Base-by-base conservation (phyloP, 495 filamentous ascomycete species). In the Penicillium diatomitis region DNA sequence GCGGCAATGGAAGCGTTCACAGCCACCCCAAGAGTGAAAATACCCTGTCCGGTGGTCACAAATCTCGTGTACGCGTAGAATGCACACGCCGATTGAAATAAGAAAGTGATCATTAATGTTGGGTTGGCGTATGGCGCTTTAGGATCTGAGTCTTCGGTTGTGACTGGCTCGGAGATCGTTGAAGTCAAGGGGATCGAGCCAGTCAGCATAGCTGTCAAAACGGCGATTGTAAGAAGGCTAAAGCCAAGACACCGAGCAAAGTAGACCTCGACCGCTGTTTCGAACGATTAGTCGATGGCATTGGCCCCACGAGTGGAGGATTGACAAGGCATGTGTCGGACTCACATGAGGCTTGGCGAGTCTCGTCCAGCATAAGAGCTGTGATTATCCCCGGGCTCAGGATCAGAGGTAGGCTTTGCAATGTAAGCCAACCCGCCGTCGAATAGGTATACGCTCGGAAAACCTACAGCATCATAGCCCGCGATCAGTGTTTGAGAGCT, bases 121-220 rank as follows among this genome's bases (percentile, higher is more conserved):
- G 88, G 80, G 7, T 81, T 58, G 3, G 83, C 82, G 59, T 89
- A 88, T 0, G 87, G 85, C 0, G 81, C 76, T 49, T 76, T 82
- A 36, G 80, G 71, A 62, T 82, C 70, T 11, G 58, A 50, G 20
- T 73, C 67, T 9, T 78, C 71, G 4, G 66, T 66, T 2, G 72
- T 63, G 3, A 68, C 61, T 4, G 68, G 62, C 50, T 75, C 70
- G 1, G 63, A 51, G 4, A 72, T 49, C 0, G 67, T 54, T 10
- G 80, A 73, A 3, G 75, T 78, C 11, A 94, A 65, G 0, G 88
- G 89, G n/a, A 95, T 74, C 4, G 78, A 77, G 46, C 88, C 89
- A 0, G 86, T 85, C 2, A 91, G 68, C 47, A 90, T 75, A 33
- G 89, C 65, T 5, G 75, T 76, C 33, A 91, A 63, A 8, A 79